phyloP scores from a whole-genome alignment of 176 grass and related monocot species.

The Eleusine indica region DNA sequence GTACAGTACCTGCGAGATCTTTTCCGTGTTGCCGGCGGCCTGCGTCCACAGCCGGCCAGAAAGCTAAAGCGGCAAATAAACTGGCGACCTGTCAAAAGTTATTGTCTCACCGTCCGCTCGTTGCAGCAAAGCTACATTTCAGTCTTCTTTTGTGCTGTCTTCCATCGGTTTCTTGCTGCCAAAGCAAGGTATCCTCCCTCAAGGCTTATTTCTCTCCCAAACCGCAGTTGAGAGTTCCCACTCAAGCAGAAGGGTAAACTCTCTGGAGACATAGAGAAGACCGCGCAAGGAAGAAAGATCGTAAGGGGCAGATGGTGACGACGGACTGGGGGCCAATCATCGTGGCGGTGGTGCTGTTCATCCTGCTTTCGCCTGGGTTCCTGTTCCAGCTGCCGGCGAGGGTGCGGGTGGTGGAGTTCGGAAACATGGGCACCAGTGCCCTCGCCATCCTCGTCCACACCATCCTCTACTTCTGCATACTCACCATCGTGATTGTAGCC shows the following conservation, averaged over 20 bases:
- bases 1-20: neutral
- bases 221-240: neutral
- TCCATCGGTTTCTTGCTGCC: conserved; percentile 14
- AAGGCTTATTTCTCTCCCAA: neutral
- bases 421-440: conserved; percentile 49
- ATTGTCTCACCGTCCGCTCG: neutral
- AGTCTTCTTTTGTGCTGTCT: neutral
- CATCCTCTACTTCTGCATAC: conserved; percentile 52
- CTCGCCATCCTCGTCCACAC: conserved; percentile 45
- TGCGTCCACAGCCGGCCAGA: neutral
- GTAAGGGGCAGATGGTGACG: neutral
- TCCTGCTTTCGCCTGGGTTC: conserved; percentile 47
- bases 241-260: too few species aligned
- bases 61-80: conserved; percentile 11
- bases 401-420: conserved; percentile 41
- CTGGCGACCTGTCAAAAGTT: neutral
- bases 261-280: neutral
- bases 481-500: conserved; percentile 38
- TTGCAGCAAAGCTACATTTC: neutral
- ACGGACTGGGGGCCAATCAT: conserved; percentile 48
- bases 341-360: conserved; percentile 44
- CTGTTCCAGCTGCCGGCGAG: conserved; percentile 50
- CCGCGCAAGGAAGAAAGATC: neutral
- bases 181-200: conserved; percentile 17
- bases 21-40: conserved; percentile 21